A percentile compares a stretch with the other conserved stretches of the same genome.
These are phyloP conservation scores for Cytospora piceicola DNA, from an alignment of 2,329 filamentous ascomycete genomes.

Conservation along the genomic window DNA sequence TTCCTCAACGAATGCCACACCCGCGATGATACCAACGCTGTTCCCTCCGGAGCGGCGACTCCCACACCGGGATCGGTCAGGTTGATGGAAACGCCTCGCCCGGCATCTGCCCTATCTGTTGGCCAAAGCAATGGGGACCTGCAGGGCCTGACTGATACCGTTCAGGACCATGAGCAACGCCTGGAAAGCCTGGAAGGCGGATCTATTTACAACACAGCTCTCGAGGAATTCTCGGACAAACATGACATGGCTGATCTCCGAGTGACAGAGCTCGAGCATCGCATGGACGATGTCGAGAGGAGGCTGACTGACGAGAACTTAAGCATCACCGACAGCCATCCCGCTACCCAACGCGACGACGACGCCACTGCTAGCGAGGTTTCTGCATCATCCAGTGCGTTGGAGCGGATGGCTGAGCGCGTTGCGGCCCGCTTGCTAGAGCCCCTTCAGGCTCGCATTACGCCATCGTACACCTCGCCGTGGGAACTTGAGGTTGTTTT, in stretches of 20 bases:
- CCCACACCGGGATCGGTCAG: conserved; percentile 9
- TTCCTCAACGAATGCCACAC: conserved; percentile 30
- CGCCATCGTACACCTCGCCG: conserved; percentile 65
- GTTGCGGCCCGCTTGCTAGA: conserved; percentile 56
- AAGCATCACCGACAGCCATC: conserved; percentile 44
- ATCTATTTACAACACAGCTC: conserved; percentile 68
- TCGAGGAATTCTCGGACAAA: conserved; percentile 71
- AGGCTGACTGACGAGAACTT: conserved; percentile 51
- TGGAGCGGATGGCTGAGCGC: conserved; percentile 45
- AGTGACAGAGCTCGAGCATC: conserved; percentile 69
- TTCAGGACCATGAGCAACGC: conserved; percentile 65
- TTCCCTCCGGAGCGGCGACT: conserved; percentile 19
- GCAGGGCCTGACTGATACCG: conserved; percentile 53
- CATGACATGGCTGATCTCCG: conserved; percentile 70
- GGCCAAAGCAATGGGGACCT: conserved; percentile 41
- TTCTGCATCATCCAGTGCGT: conserved; percentile 50
- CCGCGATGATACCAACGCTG: conserved; percentile 2
- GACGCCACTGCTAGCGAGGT: conserved; percentile 51
- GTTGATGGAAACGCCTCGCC: neutral
- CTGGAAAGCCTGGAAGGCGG: conserved; percentile 71
- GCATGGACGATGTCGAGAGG: conserved; percentile 64
- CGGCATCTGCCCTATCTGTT: conserved; percentile 18
- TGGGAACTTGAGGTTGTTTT: conserved; percentile 80
- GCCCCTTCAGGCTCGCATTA: conserved; percentile 53
- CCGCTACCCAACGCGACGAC: conserved; percentile 44